Conservation (phyloP, 352 stramenopile genomes). For the Phytopythium litorale region DNA sequence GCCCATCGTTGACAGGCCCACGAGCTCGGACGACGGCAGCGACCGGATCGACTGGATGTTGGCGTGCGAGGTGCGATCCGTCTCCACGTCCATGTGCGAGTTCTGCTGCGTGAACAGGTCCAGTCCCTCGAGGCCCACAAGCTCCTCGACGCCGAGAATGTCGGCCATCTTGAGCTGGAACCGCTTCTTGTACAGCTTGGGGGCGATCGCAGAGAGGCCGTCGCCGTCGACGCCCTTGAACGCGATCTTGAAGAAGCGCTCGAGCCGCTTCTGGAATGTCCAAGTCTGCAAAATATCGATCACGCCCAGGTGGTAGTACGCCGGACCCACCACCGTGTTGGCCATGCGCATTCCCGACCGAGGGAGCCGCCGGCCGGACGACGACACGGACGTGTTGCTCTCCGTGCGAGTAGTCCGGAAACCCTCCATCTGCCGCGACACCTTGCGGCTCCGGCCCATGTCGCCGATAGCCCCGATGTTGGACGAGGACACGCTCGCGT, state of each 20-base stretch:
- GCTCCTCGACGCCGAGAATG: slow-evolving; percentile 77
- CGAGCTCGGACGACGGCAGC: slow-evolving; percentile 59
- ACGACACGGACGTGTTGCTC: slow-evolving; percentile 65
- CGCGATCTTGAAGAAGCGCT: slow-evolving; percentile 86
- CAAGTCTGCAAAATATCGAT: slow-evolving; percentile 92
- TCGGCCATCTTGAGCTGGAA: slow-evolving; percentile 88
- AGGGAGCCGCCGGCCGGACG: slow-evolving; percentile 61
- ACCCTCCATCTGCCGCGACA: slow-evolving; percentile 44
- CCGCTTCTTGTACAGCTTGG: slow-evolving; percentile 78
- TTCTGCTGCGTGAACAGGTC: slow-evolving; percentile 82
- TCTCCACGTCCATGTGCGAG: slow-evolving; percentile 87
- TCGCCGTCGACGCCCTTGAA: slow-evolving; percentile 79
- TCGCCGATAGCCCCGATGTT: slow-evolving; percentile 11
- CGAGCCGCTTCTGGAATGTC: slow-evolving; percentile 84
- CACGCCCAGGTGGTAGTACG: slow-evolving; percentile 88
- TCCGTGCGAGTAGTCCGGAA: slow-evolving; percentile 29
- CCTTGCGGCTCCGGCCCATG: slow-evolving; percentile 37
- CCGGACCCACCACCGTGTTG: slow-evolving; percentile 84
- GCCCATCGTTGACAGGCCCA: slow-evolving; percentile 51
- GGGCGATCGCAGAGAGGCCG: slow-evolving; percentile 79
- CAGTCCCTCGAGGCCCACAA: slow-evolving; percentile 46
- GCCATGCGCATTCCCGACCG: slow-evolving; percentile 81
- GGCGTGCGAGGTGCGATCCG: slow-evolving; percentile 48
- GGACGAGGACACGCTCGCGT: slow-evolving; percentile 59
- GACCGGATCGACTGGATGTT: slow-evolving; percentile 70